Evolutionary conservation across 371 early-diverging fungal species (phyloP).

Genomic region (Batrachochytrium dendrobatidis): DNA sequence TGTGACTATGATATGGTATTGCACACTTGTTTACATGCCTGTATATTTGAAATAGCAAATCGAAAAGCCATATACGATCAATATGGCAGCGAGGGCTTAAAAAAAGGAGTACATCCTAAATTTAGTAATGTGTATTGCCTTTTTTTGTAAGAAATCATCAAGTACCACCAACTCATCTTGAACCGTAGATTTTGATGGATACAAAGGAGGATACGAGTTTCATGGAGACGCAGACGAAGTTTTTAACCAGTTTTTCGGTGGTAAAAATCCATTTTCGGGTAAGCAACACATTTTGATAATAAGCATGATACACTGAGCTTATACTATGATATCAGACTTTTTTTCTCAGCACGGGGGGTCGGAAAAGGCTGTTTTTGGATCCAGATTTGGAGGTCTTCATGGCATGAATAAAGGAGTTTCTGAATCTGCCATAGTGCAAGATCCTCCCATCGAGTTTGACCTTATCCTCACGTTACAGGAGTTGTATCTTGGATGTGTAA

Average conservation of each 20-base stretch:
- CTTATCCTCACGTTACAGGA: conserved; percentile 45
- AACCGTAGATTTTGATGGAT: conserved; percentile 34
- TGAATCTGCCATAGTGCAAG: conserved; percentile 18
- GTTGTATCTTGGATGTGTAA: conserved; percentile 43
- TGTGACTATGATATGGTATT: too few species aligned
- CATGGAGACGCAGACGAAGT: conserved; percentile 39
- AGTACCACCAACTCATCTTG: neutral
- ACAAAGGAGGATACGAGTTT: conserved; percentile 39
- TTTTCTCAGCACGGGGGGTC: conserved; percentile 33
- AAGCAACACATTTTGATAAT: neutral
- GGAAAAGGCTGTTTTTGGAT: conserved; percentile 28
- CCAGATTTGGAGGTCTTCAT: conserved; percentile 43
- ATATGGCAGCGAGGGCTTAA: conserved; percentile 42
- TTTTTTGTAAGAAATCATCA: neutral
- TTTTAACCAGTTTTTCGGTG: conserved; percentile 44
- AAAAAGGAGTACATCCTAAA: conserved; percentile 35
- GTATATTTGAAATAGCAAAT: conserved; percentile 30
- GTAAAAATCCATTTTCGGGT: conserved; percentile 46
- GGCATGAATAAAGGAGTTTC: conserved; percentile 34
- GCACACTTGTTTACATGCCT: too few species aligned
- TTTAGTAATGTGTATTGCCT: neutral
- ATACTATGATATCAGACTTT: conserved; percentile 24
- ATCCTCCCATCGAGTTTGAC: conserved; percentile 28
- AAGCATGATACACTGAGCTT: neutral
- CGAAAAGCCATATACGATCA: conserved; percentile 51